Conservation (phyloP, 805 yeast genomes). For the Saccharomycopsis oosterbeekiorum region DNA sequence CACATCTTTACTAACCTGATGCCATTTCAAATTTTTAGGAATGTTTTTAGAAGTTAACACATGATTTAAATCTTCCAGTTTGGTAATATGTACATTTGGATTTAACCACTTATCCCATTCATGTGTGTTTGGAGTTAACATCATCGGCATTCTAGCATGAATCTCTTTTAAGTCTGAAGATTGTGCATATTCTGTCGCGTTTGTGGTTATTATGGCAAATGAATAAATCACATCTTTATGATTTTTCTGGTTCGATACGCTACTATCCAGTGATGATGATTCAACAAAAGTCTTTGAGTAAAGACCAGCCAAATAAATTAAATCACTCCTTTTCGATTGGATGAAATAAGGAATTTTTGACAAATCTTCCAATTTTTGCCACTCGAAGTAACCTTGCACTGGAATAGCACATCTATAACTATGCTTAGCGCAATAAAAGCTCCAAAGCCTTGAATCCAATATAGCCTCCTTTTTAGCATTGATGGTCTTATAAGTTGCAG, state of each 20-base stretch:
- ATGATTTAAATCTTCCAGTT: conserved; percentile 25
- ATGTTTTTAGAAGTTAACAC: conserved; percentile 25
- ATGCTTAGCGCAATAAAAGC: conserved; percentile 27
- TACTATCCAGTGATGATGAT: conserved; percentile 20
- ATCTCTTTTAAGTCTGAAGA: conserved; percentile 45
- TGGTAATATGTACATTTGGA: conserved; percentile 21
- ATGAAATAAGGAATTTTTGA: conserved; percentile 59
- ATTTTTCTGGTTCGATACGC: conserved; percentile 20
- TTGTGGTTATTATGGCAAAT: conserved; percentile 66
- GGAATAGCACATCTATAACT: conserved; percentile 65
- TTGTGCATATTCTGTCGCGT: conserved; percentile 37
- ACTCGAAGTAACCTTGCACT: conserved; percentile 78
- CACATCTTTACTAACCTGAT: conserved; percentile 50
- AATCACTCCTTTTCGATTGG: conserved; percentile 34
- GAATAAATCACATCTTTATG: conserved; percentile 28
- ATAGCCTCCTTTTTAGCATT: conserved; percentile 68
- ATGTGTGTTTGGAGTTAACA: conserved; percentile 47
- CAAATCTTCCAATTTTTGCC: conserved; percentile 37
- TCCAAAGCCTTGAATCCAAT: conserved; percentile 46
- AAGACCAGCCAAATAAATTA: conserved; percentile 62
- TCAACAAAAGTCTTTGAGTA: conserved; percentile 22
- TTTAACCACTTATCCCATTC: conserved; percentile 60
- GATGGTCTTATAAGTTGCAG: conserved; percentile 38
- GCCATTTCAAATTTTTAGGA: conserved; percentile 33
- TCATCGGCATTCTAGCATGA: conserved; percentile 71